Conservation (phyloP, 176 grass and related monocot genomes). For the Metroxylon sagu region DNA sequence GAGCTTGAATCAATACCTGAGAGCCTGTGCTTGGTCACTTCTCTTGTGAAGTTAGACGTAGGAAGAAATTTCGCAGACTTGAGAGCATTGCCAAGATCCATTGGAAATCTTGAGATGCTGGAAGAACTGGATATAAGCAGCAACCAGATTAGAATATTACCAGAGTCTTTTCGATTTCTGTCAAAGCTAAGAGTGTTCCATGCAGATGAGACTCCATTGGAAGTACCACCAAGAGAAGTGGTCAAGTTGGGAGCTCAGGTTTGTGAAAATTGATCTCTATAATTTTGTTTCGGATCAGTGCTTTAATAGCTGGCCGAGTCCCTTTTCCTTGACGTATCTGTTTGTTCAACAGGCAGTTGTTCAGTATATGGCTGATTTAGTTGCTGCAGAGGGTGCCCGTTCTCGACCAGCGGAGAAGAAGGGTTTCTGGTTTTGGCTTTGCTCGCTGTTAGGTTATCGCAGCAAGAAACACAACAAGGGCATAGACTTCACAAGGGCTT, state of each 20-base stretch:
- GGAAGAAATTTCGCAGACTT: conserved; percentile 88
- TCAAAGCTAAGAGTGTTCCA: conserved; percentile 53
- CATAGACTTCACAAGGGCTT: conserved; percentile 2
- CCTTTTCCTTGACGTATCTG: not conserved
- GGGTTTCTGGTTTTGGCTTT: conserved; percentile 67
- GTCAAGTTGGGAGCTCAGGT: conserved; percentile 88
- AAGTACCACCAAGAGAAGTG: conserved; percentile 77
- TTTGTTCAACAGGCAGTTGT: conserved; percentile 48
- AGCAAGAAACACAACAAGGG: conserved; percentile 32
- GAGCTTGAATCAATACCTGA: conserved; percentile 79
- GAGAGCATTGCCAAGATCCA: conserved; percentile 59
- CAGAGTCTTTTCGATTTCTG: conserved; percentile 65
- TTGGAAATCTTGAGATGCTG: conserved; percentile 92
- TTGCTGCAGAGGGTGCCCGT: conserved; percentile 37
- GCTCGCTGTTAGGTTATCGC: conserved; percentile 44
- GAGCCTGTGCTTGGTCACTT: conserved; percentile 67
- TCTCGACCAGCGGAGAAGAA: conserved; percentile 23
- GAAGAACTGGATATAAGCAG: conserved; percentile 94
- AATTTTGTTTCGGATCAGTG: too few relatives aligned
- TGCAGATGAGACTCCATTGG: conserved; percentile 92
- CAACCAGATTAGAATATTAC: conserved; percentile 85
- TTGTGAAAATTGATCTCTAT: not conserved
- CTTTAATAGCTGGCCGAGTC: too few relatives aligned
- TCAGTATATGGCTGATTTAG: conserved; percentile 62
- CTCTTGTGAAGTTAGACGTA: conserved; percentile 69